Evolutionary conservation across 2,329 filamentous ascomycete species (phyloP), one percentile per base, ranked within the genome.

Genomic region (Pestalotiopsis sp.): DNA sequence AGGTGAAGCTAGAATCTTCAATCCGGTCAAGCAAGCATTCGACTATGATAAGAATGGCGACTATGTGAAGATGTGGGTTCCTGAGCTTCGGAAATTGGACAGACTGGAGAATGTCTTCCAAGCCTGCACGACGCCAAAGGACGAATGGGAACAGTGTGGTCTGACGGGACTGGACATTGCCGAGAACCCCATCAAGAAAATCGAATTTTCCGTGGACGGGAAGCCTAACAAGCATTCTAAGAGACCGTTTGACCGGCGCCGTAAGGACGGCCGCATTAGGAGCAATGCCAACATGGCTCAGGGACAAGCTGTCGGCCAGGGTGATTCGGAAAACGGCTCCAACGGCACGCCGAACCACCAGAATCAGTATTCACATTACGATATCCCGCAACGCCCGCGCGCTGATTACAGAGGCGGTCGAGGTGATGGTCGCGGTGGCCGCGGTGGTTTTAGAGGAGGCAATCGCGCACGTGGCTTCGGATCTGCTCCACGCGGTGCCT

Each of bases 11-110:
- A 83, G 92, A n/a, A 87, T 92, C 14, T 94, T 94, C 83, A 95
- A 95, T 73, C 92, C 92, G 0, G 88, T 95, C 62, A 94, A 94
- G 77, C 92, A 95, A 76, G 91, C 89, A 0, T 87, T 92, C 57
- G 91, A 94, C 70, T 94, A 95, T 74, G 92, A 95, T 75, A 84
- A 85, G 2, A 80, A 88, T 0, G 92, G 91, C 2, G 81, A 85
- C 6, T 95, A 93, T 71, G 88, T 94, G 9, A 87, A 87, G n/a
- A 82, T 86, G 2, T 95, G 92, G 93, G 83, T 94, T 0, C 86
- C 88, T 0, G 92, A 95, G 75, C 75, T 94, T 30, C 81, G 85
- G 1, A 76, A 81, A 0, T 77, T 94, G 0, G 79, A 83, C 48
- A 82, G 80, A 52, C 75, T 85, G 2, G 82, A 86, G 70, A 82